Evolutionary conservation across 179 eudicot species (phyloP).

Genomic region (Silene noctiflora): DNA sequence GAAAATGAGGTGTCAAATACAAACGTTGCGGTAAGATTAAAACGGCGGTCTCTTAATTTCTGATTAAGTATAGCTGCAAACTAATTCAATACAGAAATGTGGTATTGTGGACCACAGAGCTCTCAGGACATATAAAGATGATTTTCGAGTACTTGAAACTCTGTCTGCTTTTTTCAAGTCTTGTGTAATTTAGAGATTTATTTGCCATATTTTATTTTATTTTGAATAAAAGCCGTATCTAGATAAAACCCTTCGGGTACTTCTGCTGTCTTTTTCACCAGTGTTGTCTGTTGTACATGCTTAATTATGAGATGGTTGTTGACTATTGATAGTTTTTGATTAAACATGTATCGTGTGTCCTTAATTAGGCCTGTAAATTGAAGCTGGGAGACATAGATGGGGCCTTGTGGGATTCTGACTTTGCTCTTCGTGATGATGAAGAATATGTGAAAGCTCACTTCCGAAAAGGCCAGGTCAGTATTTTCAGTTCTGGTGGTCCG

Average conservation of each 20-base stretch:
- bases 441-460: conserved; percentile 52
- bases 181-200: neutral
- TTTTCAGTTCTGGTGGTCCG: neutral
- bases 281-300: neutral
- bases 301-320: neutral
- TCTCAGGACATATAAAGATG: too few relatives aligned
- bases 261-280: neutral
- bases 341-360: neutral
- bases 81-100: neutral
- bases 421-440: conserved; percentile 54
- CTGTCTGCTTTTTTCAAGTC: neutral
- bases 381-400: conserved; percentile 40
- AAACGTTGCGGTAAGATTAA: conserved; percentile 37
- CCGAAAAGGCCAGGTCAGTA: conserved; percentile 48
- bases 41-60: neutral
- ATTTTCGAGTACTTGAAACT: neutral
- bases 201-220: too few relatives aligned
- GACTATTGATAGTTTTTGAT: neutral
- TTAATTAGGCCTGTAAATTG: conserved; percentile 46
- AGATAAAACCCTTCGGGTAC: neutral
- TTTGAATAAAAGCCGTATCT: too few relatives aligned
- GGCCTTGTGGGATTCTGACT: conserved; percentile 48
- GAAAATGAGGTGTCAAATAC: conserved; percentile 48
- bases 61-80: too few relatives aligned
- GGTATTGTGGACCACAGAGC: neutral